Percentiles rank a stretch among this genome's conserved stretches.
phyloP scores from a whole-genome alignment of 495 filamentous ascomycete genomes.

The Chaetomidium leptoderma region DNA sequence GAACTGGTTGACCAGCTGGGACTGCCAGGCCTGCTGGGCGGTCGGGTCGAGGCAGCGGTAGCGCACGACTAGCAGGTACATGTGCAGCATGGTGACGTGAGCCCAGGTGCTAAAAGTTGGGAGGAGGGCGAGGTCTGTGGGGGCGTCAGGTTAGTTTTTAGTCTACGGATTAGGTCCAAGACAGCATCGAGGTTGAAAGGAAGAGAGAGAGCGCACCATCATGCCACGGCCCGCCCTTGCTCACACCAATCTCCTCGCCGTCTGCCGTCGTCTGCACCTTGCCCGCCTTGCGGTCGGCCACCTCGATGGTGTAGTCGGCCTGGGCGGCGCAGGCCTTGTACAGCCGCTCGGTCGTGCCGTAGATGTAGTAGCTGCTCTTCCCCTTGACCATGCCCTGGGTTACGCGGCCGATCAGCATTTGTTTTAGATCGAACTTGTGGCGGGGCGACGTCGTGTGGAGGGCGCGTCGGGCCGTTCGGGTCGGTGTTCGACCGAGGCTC shows the following conservation, averaged over 20 bases:
- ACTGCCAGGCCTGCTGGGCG: conserved; percentile 37
- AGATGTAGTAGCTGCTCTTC: conserved; percentile 26
- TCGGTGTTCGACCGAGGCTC: background rate
- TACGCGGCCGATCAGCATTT: conserved; percentile 10
- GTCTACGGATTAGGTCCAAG: background rate
- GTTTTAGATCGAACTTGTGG: conserved; percentile 2
- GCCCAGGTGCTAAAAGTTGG: conserved; percentile 94
- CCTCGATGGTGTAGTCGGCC: conserved; percentile 67
- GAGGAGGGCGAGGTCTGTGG: conserved; percentile 49
- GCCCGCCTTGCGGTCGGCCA: conserved; percentile 49
- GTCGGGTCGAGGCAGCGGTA: conserved; percentile 67
- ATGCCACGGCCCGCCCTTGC: conserved; percentile 78
- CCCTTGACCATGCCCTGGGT: conserved; percentile 2
- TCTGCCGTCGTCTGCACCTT: conserved; percentile 60
- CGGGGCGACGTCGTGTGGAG: conserved; percentile 13
- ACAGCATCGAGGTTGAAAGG: background rate
- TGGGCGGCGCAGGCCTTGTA: conserved; percentile 72
- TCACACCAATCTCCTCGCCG: conserved; percentile 74
- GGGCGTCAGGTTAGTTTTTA: background rate
- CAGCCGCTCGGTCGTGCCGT: conserved; percentile 67
- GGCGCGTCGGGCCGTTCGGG: conserved; percentile 1
- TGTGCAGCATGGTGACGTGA: conserved; percentile 90
- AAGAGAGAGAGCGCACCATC: conserved; percentile 48
- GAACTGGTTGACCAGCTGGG: conserved; percentile 75
- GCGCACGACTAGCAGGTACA: conserved; percentile 89